Evolutionary conservation across 2,329 filamentous ascomycete species (phyloP).

Genomic region (Colletotrichum falcatum): DNA sequence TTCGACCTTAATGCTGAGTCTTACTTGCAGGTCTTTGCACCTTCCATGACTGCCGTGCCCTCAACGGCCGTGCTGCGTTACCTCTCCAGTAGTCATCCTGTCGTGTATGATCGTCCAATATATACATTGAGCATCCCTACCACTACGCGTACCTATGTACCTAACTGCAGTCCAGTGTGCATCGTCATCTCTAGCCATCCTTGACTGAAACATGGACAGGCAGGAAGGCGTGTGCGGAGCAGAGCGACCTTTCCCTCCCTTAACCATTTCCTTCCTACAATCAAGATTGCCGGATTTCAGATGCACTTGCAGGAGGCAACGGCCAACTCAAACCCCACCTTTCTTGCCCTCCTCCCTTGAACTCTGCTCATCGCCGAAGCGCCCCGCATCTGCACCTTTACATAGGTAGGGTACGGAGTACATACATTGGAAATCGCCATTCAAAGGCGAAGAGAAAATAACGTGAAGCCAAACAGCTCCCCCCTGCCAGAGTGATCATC

Average conservation of each 20-base stretch:
- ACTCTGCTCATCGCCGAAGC: slow-evolving; percentile 5
- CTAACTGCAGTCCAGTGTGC: neutral
- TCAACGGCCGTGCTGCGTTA: neutral
- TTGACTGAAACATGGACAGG: neutral
- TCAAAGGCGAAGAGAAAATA: neutral
- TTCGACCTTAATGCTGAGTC: neutral
- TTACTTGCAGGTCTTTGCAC: neutral
- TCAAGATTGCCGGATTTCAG: neutral
- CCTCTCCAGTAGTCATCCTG: neutral
- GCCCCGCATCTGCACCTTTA: slow-evolving; percentile 25
- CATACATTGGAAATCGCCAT: neutral
- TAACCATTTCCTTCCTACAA: neutral
- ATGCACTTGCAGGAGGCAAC: neutral
- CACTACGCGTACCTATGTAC: neutral
- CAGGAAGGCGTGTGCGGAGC: neutral
- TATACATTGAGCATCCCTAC: neutral
- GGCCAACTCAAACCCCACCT: neutral
- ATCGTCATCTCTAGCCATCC: slow-evolving; percentile 10
- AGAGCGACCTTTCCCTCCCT: neutral
- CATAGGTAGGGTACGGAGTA: too few relatives aligned
- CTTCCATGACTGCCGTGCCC: neutral
- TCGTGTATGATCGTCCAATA: neutral
- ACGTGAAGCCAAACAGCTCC: neutral
- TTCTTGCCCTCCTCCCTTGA: neutral
- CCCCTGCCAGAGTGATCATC: neutral